Evolutionary conservation across 139 green algal genomes (phyloP), one percentile per base, ranked within the genome.

Genomic region (Tetradesmus lagerheimii): DNA sequence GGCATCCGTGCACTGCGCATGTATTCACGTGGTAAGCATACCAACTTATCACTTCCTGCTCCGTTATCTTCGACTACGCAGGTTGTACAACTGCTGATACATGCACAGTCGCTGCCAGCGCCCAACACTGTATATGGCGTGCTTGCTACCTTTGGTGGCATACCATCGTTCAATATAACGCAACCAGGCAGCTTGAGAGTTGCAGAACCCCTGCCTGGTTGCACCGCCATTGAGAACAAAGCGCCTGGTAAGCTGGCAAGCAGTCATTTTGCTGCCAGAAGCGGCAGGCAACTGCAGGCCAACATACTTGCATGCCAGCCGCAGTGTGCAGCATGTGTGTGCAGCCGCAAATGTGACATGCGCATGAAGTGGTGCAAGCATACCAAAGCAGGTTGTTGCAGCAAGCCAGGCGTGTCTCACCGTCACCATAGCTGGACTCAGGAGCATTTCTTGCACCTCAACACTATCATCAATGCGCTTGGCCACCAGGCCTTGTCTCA

Each of bases 71-170:
- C 25, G 8, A 11, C 2, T n/a, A 31, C 16, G 57, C 57, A 71
- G 57, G 57, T 71, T 71, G n/a, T 88, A 12, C 25, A 88, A 35
- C 64, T 88, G 64, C 6, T 64, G 25, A 29, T 88, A 12, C 35
- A 80, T 18, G 71, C 37, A 37, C 27, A 20, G 11, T 4, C 27
- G 34, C n/a, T 50, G 57, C 83, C 37, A 39, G 64, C 83, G 12
- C 85, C 85, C 14, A 62, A 78, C 37, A 91, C 88, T 34, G 5
- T 87, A 29, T 91, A 85, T 79, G 88, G 64, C 67, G 88, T 91
- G 29, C 43, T 91, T 43, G 88, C 78, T 37, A 43, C 80, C 20
- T 91, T 91, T 77, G 88, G 88, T 57, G 80, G 78, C 31, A 75
- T 91, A 25, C 80, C 80, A 35, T 76, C 66, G 35, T 89, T 84